A percentile compares a stretch with the other conserved stretches of the same genome.
Conservation (phyloP, 805 yeast species). For the Pichia cabralensis region DNA sequence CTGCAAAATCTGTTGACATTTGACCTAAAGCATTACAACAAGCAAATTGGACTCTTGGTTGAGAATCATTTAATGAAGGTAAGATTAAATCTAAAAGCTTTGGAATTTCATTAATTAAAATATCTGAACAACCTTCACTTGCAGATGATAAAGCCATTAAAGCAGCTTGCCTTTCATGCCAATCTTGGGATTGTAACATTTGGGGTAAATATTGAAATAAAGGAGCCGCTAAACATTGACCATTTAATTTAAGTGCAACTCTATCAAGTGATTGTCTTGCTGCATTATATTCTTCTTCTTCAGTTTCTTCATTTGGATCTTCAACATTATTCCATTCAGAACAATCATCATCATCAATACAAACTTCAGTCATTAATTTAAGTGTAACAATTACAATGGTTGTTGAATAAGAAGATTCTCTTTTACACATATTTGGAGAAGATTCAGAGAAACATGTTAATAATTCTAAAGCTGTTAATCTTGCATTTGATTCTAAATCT, state of each 20-base stretch:
- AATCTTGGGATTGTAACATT: conserved; percentile 64
- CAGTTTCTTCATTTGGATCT: conserved; percentile 61
- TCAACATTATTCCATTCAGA: conserved; percentile 77
- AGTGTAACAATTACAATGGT: conserved; percentile 66
- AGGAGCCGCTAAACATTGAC: conserved; percentile 74
- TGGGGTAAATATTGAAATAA: conserved; percentile 78
- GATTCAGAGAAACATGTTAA: conserved; percentile 86
- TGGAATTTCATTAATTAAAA: conserved; percentile 71
- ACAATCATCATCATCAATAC: conserved; percentile 58
- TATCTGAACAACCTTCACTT: conserved; percentile 95
- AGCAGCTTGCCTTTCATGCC: conserved; percentile 97
- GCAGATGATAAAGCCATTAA: conserved; percentile 94
- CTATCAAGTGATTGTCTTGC: conserved; percentile 95
- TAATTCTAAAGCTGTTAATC: conserved; percentile 82
- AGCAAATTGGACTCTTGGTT: conserved; percentile 93
- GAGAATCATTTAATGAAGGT: conserved; percentile 78
- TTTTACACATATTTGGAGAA: conserved; percentile 90
- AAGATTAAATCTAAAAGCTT: conserved; percentile 73
- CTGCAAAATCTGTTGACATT: conserved; percentile 93
- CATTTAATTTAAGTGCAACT: conserved; percentile 74
- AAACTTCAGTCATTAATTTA: conserved; percentile 86
- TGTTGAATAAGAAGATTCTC: conserved; percentile 61
- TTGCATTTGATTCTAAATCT: conserved; percentile 68
- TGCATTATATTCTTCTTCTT: conserved; percentile 77
- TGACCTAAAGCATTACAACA: conserved; percentile 96